phyloP scores from a whole-genome alignment of 768 basidiomycete genomes.

The Pholiota conissans region DNA sequence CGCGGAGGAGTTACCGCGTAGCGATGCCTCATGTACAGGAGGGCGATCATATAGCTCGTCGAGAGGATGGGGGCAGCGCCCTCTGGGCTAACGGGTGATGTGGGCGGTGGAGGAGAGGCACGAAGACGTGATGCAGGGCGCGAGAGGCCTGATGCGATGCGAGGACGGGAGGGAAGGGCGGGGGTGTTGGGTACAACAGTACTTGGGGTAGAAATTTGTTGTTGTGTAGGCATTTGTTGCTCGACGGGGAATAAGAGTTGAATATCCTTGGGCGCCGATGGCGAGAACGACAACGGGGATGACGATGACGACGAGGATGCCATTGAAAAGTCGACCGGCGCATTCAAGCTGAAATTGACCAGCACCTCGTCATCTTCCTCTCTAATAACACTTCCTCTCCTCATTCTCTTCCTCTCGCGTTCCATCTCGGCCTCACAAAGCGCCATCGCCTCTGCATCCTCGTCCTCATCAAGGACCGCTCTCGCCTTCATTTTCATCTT shows the following conservation, averaged over 20 bases:
- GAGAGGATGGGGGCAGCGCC: slow-evolving; percentile 11
- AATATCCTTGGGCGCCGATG: no score
- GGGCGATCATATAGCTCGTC: slow-evolving; percentile 21
- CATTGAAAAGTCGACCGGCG: no score
- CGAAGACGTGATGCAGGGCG: slow-evolving; percentile 9
- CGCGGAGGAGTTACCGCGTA: slow-evolving; percentile 1
- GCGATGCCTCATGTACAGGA: slow-evolving; percentile 21
- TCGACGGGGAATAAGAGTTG: no score
- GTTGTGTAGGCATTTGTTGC: no score
- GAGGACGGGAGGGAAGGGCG: not conserved
- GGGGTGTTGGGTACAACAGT: no score
- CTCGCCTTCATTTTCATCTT: no score
- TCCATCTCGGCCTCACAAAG: slow-evolving; percentile 8
- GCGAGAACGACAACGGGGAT: no score
- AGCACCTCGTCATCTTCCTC: no score
- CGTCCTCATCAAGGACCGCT: slow-evolving; percentile 12
- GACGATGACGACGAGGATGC: no score
- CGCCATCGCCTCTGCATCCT: slow-evolving; percentile 11
- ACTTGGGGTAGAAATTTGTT: no score
- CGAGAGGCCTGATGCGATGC: not conserved
- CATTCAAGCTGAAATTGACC: no score
- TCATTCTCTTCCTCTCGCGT: not conserved
- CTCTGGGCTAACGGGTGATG: not conserved
- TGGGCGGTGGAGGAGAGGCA: slow-evolving; percentile 15
- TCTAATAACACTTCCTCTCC: not conserved